Evolutionary conservation across 495 filamentous ascomycete species (phyloP), one percentile per base, ranked within the genome.

Genomic region (Daldinia bambusicola): DNA sequence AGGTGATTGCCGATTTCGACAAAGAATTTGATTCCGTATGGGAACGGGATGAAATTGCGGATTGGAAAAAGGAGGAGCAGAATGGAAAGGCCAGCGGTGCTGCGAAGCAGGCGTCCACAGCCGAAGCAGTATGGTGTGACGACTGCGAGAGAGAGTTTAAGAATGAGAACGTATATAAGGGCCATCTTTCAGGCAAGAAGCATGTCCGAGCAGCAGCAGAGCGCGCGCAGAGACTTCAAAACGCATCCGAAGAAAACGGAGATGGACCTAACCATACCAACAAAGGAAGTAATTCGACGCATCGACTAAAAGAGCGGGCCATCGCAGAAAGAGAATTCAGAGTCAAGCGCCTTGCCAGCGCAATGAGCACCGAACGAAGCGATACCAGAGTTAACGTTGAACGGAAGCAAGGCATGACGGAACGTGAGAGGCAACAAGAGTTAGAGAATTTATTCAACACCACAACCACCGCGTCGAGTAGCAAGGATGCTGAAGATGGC

Each of bases 71-170:
- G 31, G 87, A 92, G 45, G 82, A 83, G 8, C 50, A 75, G n/a
- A 60, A 77, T 18, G 76, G 79, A 26, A 85, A 83, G 61, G 36
- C 75, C 12, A 66, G 59, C 20, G 72, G 74, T 13, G 43, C 76
- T 31, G 50, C 76, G 6, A 75, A 83, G 32, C 83, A 84, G 67
- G 82, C 83, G 0, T 89, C 85, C n/a, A 84, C 86, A 4, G 86
- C 87, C 0, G 92, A 93, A 34, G 92, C 90, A 0, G 85, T 91
- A 31, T 98, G 90, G 90, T 99, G 95, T 71, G 82, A 88, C 1
- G 93, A 93, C 64, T 99, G 95, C 80, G 91, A 93, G 72, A 98
- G 93, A 79, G 92, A 93, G 48, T 99, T 98, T 82, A 93, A 91
- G 78, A 98, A 97, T 68, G 91, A 95, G 55, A 97, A 97, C 75